These are phyloP conservation scores for Basipetospora chlamydospora DNA, from an alignment of 2,329 filamentous ascomycete species.

Conservation along the genomic window DNA sequence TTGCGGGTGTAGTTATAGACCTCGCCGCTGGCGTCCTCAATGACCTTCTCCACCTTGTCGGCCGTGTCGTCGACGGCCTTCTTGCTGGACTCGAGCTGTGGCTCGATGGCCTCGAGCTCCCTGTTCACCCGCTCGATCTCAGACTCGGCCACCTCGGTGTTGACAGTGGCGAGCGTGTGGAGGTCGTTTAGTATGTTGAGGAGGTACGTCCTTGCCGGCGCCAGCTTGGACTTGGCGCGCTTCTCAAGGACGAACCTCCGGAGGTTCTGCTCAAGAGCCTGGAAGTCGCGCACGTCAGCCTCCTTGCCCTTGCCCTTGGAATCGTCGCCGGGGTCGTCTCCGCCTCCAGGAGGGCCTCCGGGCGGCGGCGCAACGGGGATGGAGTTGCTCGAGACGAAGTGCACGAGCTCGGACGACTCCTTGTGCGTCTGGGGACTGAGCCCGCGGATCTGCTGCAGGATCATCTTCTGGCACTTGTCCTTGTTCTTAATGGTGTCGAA, in stretches of 20 bases:
- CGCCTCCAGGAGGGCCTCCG: conserved; percentile 38
- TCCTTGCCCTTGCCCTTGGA: conserved; percentile 72
- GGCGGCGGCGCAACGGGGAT: conserved; percentile 58
- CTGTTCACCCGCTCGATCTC: conserved; percentile 72
- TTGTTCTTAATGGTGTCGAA: conserved; percentile 92
- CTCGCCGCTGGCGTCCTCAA: conserved; percentile 72
- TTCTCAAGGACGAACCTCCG: conserved; percentile 93
- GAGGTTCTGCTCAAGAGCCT: conserved; percentile 74
- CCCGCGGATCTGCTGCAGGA: conserved; percentile 73
- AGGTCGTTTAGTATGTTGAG: conserved; percentile 86
- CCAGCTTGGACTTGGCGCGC: conserved; percentile 84
- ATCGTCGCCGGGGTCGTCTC: conserved; percentile 41
- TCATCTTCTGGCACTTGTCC: conserved; percentile 78
- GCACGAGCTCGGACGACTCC: conserved; percentile 81
- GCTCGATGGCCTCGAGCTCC: conserved; percentile 72
- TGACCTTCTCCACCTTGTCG: conserved; percentile 65
- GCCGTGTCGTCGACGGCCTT: conserved; percentile 67
- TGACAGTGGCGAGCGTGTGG: conserved; percentile 68
- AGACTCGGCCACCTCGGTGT: conserved; percentile 69
- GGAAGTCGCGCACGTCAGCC: conserved; percentile 75
- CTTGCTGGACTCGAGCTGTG: conserved; percentile 69
- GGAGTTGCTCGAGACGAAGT: conserved; percentile 95
- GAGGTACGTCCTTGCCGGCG: conserved; percentile 88
- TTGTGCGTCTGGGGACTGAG: conserved; percentile 91
- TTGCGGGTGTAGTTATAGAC: conserved; percentile 74